A percentile compares a stretch with the other conserved stretches of the same genome.
Conservation (phyloP, 805 yeast genomes). For the Saturnispora dispora region DNA sequence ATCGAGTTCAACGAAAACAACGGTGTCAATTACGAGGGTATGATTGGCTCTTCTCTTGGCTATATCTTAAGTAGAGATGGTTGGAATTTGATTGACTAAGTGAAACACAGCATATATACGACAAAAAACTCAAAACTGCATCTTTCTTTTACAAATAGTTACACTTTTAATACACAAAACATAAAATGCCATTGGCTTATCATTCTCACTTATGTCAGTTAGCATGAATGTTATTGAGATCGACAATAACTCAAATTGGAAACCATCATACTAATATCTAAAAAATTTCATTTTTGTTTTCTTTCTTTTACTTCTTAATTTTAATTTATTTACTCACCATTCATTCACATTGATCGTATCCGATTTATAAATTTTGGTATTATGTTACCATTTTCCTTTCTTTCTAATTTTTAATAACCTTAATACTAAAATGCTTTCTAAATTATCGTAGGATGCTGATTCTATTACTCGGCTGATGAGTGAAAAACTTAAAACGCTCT, state of each 20-base stretch:
- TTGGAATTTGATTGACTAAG: conserved; percentile 21
- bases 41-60: conserved; percentile 27
- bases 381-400: neutral
- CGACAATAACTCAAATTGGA: no score
- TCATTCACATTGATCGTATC: neutral
- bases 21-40: conserved; percentile 23
- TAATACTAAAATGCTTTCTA: no score
- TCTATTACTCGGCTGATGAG: neutral
- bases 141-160: neutral
- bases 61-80: conserved; percentile 26
- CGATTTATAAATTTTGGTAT: neutral
- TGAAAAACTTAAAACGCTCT: neutral
- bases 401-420: neutral
- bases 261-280: neutral
- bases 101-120: neutral
- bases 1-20: conserved; percentile 2
- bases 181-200: neutral
- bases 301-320: neutral
- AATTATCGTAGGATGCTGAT: neutral
- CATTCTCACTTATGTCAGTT: neutral
- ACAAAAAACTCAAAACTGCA: neutral
- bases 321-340: neutral
- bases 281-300: neutral
- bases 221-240: neutral
- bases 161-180: neutral